Percentiles rank a stretch among this genome's conserved stretches.
Conservation (phyloP, 345 rosid genomes). For the Populus alba region DNA sequence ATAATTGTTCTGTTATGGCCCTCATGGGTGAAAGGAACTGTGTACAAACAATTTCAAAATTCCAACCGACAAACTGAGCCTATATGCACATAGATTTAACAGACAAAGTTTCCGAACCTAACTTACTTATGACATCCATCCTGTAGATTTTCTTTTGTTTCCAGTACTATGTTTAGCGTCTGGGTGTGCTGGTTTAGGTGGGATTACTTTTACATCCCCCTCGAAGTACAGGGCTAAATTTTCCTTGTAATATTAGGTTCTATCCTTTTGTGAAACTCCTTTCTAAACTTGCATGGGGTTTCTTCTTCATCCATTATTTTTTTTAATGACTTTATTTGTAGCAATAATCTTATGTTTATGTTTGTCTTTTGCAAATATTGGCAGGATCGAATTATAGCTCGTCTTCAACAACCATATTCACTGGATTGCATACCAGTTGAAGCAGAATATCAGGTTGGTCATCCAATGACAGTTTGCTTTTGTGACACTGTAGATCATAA, state of each 20-base stretch:
- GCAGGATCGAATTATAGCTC: slow-evolving; percentile 96
- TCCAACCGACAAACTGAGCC: neutral
- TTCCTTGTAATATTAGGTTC: neutral
- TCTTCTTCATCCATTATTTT: neutral
- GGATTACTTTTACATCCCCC: neutral
- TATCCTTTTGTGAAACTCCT: neutral
- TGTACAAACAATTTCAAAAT: neutral
- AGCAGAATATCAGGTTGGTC: slow-evolving; percentile 92
- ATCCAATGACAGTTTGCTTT: neutral
- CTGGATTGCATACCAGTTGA: slow-evolving; percentile 98
- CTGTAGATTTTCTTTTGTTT: neutral
- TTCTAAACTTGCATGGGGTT: neutral
- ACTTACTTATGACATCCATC: neutral
- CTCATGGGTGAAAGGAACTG: neutral
- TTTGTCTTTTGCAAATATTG: slow-evolving; percentile 11
- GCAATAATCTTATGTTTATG: neutral
- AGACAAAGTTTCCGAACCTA: neutral
- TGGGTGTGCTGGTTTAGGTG: neutral
- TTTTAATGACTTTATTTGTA: neutral
- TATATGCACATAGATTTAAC: neutral
- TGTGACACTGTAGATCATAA: neutral
- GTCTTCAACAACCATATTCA: slow-evolving; percentile 97
- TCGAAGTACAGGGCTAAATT: neutral
- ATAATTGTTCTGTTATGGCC: neutral
- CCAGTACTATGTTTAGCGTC: neutral